phyloP scores from a whole-genome alignment of 1,284 basidiomycete species.

The Cryptococcus depauperatus region DNA sequence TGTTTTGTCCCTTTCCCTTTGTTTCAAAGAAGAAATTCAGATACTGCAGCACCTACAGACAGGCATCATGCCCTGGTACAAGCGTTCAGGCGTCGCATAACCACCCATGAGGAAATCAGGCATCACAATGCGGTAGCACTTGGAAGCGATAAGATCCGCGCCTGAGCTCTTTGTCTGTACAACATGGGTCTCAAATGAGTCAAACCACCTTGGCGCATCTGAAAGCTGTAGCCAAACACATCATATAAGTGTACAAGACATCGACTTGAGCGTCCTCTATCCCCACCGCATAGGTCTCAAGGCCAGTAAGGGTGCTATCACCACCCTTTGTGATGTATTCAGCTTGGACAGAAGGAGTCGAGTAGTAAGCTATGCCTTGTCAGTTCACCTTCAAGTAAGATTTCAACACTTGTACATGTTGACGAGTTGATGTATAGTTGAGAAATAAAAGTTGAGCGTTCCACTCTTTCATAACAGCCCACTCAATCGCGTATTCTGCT shows the following conservation, averaged over 20 bases:
- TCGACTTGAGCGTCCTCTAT: constrained; percentile 31
- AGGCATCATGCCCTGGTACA: constrained; percentile 21
- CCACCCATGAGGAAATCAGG: constrained; percentile 47
- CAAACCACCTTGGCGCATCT: constrained; percentile 46
- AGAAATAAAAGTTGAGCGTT: no score
- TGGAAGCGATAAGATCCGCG: constrained; percentile 42
- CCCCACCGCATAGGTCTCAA: constrained; percentile 42
- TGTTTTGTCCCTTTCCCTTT: constrained; percentile 25
- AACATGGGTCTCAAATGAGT: neutral
- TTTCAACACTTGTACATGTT: no score
- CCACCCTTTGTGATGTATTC: constrained; percentile 48
- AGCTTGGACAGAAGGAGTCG: constrained; percentile 46
- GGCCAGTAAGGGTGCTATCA: constrained; percentile 38
- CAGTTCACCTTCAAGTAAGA: no score
- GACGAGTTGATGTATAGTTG: no score
- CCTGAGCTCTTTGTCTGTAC: constrained; percentile 18
- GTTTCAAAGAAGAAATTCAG: neutral
- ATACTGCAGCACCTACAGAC: neutral
- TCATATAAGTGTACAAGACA: constrained; percentile 37
- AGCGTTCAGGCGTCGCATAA: constrained; percentile 39
- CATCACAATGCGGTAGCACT: constrained; percentile 45
- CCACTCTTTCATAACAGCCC: no score
- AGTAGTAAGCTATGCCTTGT: no score
- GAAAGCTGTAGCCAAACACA: constrained; percentile 47
- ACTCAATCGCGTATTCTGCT: no score